Base-by-base conservation (phyloP, 2,329 filamentous ascomycete genomes). In the Dryadomyces quercivorus region DNA sequence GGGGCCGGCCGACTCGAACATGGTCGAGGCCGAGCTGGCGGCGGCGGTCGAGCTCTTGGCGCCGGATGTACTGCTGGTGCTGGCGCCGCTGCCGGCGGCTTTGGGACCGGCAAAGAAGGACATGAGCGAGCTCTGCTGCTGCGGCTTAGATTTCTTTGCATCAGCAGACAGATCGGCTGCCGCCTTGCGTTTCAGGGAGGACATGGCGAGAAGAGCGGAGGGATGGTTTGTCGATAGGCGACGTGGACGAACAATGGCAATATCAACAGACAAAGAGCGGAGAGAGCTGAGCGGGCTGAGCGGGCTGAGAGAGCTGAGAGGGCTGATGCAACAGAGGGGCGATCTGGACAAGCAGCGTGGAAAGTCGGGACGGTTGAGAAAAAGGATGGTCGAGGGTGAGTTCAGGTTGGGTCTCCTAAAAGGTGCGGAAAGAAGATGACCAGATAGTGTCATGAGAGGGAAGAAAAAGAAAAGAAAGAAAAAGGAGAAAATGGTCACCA, bases 31-130 rank as follows among this genome's bases (percentile, higher is more conserved):
- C 8, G 51, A 7, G 38, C 51, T 53, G 12, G 62, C 52, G 44
- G 62, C 57, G 8, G 42, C 16, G 2, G 16, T 18, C n/a, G 42
- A 18, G 42, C 15, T 10, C 42, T n/a, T n/a, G 10, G 36, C 36
- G 4, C 10, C 9, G 10, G 36, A 15, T 10, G 48, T 7, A 63
- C 54, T 1, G 64, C 55, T 22, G 63, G 46, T 13, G 59, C 38
- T 15, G 31, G 26, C 18, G 26, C 9, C 21, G 15, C 31, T 20
- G 10, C 34, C 15, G n/a, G 51, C 64, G 21, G 65, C 64, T 65
- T 85, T 87, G 6, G 89, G 83, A 18, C 80, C 75, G 15, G 82
- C 80, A 64, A 98, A 97, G 76, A 97, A 97, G 16, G 89, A 87
- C 31, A 85, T 91, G 65, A 98, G 95, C 71, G 78, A 90, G 58